Base-by-base conservation (phyloP, 305 asterid species). In the Stenogyne calaminthoides region DNA sequence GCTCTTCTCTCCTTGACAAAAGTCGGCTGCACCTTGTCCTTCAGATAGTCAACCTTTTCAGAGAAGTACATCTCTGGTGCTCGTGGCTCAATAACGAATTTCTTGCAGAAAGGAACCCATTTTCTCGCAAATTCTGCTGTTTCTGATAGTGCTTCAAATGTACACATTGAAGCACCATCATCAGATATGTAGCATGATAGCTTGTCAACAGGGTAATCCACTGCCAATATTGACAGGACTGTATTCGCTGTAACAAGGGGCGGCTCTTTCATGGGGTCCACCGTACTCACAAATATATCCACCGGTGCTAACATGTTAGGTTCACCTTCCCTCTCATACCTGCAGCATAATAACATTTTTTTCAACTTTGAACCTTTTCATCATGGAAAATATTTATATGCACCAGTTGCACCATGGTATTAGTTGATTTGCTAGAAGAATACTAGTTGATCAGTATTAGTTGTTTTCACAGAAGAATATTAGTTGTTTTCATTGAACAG, bases 41-140 rank as follows among this genome's bases (percentile, higher is more conserved):
- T 92, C 52, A 95, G 82, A 80, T 92, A 92, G 79, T 95, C 99
- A 18, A 92, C 93, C 88, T 95, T 95, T 51, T 80, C 94, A 0
- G 91, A 82, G 88, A 95, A 95, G 89, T 95, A 95, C 88, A 86
- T 79, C 84, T 95, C 99, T 36, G 99, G 99, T 39, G 99, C 98
- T 71, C 99, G 89, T 9, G 99, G 99, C 88, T 95, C 99, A 67
- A 92, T 92, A 5, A 81, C 66, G 57, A 95, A 95, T 57, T 92
- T 95, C 88, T 89, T 95, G 74, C 99, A 90, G 80, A 95, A 95
- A 16, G 98, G 99, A 22, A 90, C 98, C 99, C 99, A 95, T 85
- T 95, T 95, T 74, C 96, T 80, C 40, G 97, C 83, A 55, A 95
- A 95, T 74, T 95, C 99, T 64, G 99, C 98, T 49, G 99, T 90